phyloP scores from a whole-genome alignment of 179 eudicot species.

The Actinidia chinensis region DNA sequence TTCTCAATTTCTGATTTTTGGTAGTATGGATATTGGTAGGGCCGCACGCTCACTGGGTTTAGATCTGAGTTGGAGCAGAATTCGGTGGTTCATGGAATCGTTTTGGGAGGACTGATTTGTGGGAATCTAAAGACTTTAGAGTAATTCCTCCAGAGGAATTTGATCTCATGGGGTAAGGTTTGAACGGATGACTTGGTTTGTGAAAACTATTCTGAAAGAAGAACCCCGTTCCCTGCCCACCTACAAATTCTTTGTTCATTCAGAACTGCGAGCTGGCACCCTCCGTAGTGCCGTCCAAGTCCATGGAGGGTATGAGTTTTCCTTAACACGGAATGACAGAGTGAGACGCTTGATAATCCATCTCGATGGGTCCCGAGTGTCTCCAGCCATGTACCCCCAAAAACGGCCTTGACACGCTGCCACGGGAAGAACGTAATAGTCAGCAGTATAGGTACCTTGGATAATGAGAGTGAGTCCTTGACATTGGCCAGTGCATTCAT shows the following conservation, averaged over 20 bases:
- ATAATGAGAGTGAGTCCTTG: background rate
- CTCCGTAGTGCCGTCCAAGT: background rate
- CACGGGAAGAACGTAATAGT: background rate
- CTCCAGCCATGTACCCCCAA: background rate
- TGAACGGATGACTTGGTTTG: too few species aligned
- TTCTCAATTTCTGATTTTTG: background rate
- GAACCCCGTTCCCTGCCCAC: background rate
- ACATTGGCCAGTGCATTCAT: constrained; percentile 4
- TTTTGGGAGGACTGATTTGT: background rate
- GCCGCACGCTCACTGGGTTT: background rate
- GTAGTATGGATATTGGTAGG: background rate
- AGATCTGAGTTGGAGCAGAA: background rate
- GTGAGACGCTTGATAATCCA: background rate
- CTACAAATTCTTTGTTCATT: background rate
- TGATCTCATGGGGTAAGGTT: too few species aligned
- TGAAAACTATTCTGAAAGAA: too few species aligned
- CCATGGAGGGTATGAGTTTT: background rate
- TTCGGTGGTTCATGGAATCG: background rate
- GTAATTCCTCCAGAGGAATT: too few species aligned
- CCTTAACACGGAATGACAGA: background rate
- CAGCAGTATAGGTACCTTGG: background rate
- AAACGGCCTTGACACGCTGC: background rate
- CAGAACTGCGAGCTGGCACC: background rate
- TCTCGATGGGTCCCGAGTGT: background rate
- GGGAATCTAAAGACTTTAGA: too few species aligned